phyloP scores from a whole-genome alignment of 495 filamentous ascomycete genomes.

The Penicilliopsis zonata region DNA sequence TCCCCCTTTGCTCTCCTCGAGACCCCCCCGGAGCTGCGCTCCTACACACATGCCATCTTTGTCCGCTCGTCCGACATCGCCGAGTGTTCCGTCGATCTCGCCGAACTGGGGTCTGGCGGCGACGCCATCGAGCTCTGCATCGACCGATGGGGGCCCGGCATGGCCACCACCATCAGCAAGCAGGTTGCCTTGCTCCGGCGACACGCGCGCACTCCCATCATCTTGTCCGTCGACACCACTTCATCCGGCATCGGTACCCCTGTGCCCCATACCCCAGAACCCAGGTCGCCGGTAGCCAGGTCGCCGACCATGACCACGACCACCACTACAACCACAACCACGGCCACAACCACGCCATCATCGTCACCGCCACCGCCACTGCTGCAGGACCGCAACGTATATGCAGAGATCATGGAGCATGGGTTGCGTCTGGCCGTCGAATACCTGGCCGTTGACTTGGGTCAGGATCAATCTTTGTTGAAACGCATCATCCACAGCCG shows the following conservation, averaged over 20 bases:
- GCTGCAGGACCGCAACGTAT: conserved; percentile 6
- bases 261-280: conserved; percentile 13
- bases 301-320: too few species aligned
- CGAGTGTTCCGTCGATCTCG: conserved; percentile 40
- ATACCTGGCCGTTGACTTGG: conserved; percentile 57
- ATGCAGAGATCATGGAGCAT: conserved; percentile 44
- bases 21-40: conserved; percentile 51
- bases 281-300: too few species aligned
- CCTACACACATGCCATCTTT: conserved; percentile 53
- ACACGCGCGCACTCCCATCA: conserved; percentile 54
- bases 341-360: too few species aligned
- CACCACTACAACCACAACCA: too few species aligned
- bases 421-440: conserved; percentile 64
- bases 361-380: too few species aligned
- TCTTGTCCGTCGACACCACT: conserved; percentile 51
- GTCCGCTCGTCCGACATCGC: conserved; percentile 50
- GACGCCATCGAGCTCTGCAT: conserved; percentile 66
- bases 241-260: conserved; percentile 19
- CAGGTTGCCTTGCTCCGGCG: conserved; percentile 35
- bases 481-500: conserved; percentile 36
- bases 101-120: conserved; percentile 52
- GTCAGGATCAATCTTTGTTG: conserved; percentile 29
- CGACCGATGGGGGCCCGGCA: conserved; percentile 44
- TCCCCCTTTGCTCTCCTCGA: conserved; percentile 62
- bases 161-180: conserved; percentile 30